phyloP scores from a whole-genome alignment of 352 stramenopile species.

The Globisporangium apiculatum region DNA sequence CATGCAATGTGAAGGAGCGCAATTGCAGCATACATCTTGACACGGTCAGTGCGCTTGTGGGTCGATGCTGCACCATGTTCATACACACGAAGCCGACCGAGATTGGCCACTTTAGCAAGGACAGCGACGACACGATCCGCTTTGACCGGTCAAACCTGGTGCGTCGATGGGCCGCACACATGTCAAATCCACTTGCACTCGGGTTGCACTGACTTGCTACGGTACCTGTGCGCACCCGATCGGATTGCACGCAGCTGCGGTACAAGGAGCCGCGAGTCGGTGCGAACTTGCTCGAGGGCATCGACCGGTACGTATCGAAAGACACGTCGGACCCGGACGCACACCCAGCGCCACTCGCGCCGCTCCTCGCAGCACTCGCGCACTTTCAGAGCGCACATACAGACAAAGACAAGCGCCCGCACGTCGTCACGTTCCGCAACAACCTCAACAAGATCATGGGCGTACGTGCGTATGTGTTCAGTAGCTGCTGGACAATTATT shows the following conservation, averaged over 20 bases:
- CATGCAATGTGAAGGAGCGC: no score
- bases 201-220: background rate
- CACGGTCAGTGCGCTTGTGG: background rate
- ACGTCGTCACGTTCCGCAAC: constrained; percentile 73
- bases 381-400: constrained; percentile 25
- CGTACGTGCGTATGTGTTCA: constrained; percentile 19
- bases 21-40: no score
- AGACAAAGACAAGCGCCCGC: constrained; percentile 14
- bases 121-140: constrained; percentile 23
- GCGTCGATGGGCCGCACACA: background rate
- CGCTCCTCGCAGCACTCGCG: constrained; percentile 35
- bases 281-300: constrained; percentile 47
- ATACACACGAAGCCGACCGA: constrained; percentile 32
- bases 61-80: background rate
- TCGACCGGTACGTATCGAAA: constrained; percentile 44
- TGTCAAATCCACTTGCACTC: background rate
- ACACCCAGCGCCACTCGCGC: constrained; percentile 38
- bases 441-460: constrained; percentile 83
- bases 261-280: constrained; percentile 35
- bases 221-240: background rate
- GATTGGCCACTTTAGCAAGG: constrained; percentile 64
- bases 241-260: constrained; percentile 13
- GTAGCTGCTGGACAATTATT: background rate
- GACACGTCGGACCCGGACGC: constrained; percentile 37
- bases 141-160: constrained; percentile 71